These are phyloP conservation scores for Rhodotorula sp. DNA, from an alignment of 1,284 basidiomycete genomes.

Conservation along the genomic window DNA sequence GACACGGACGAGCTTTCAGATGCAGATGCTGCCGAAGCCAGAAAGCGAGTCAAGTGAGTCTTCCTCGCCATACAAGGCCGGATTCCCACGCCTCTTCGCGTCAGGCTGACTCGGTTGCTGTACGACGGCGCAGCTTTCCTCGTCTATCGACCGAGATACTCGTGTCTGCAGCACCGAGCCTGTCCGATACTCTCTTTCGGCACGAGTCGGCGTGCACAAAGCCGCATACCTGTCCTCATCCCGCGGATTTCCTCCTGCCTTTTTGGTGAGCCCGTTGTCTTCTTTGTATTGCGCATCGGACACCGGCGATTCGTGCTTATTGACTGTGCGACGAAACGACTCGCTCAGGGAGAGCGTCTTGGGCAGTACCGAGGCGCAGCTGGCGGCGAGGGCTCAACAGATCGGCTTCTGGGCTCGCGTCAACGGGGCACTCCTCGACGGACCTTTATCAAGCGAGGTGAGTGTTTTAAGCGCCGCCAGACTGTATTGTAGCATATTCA, in stretches of 20 bases:
- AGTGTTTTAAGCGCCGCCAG: slow-evolving; percentile 27
- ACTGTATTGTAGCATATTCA: slow-evolving; percentile 32
- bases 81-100: not conserved
- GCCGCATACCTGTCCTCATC: slow-evolving; percentile 24
- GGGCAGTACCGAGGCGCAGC: slow-evolving; percentile 59
- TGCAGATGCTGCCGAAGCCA: slow-evolving; percentile 35
- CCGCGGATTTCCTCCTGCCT: slow-evolving; percentile 21
- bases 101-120: not conserved
- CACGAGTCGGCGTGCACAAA: slow-evolving; percentile 53
- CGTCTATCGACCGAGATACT: slow-evolving; percentile 93
- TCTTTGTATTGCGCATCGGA: too few relatives aligned
- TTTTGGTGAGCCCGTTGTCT: slow-evolving; percentile 39
- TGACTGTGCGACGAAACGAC: too few relatives aligned
- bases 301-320: too few relatives aligned
- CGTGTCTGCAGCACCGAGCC: slow-evolving; percentile 91
- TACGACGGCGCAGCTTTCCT: slow-evolving; percentile 67
- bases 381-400: slow-evolving; percentile 40
- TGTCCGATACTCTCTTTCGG: slow-evolving; percentile 82
- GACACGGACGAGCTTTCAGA: slow-evolving; percentile 21
- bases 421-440: slow-evolving; percentile 46
- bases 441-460: slow-evolving; percentile 43
- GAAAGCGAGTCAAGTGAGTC: slow-evolving; percentile 39
- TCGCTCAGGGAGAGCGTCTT: slow-evolving; percentile 93
- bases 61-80: not conserved
- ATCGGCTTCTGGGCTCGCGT: slow-evolving; percentile 45